Evolutionary conservation across 2,329 filamentous ascomycete species (phyloP), one percentile per base, ranked within the genome.

Genomic region (Fusarium poae): DNA sequence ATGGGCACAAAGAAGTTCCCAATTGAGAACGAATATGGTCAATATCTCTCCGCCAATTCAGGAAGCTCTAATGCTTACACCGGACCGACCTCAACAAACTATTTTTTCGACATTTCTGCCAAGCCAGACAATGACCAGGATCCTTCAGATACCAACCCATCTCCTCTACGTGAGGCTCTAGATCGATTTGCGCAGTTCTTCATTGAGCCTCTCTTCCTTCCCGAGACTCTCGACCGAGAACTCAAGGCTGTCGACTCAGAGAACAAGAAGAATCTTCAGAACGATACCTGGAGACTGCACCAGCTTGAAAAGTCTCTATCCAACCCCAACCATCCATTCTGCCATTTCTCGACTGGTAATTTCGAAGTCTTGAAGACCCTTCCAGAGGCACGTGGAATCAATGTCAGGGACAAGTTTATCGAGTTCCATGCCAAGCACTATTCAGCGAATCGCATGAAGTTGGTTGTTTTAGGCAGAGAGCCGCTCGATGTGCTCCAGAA

Each of bases 1-100:
- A 98, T 99, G 96, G 96, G 96, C 50, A 99, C 96, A 10, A 91
- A 97, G 80, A 99, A 98, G 88, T 99, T 96, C 76, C 96, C 96
- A 1, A 88, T 91, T 77, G 95, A 97, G 81, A 98, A 99, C 79
- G 95, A 92, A 70, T 99, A 99, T 83, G 93, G 93, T 75, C 91
- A 95, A 77, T 99, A 97, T 78, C 88, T 99, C 55, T 92, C 94
- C 52, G 87, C 92, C 62, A 91, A 97, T 78, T 97, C 94, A 12
- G 96, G 96, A 57, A 89, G 91, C 76, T 97, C 94, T 29, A 99
- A 99, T 79, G 96, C 96, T 57, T 98, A 97, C 79, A 99, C 96
- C 2, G 94, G 92, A 18, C 85, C 92, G 7, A 97, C 93, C 2
- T 97, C 95, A 53, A 99, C 96, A 68, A 98, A 98, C 81, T 99